Conservation (phyloP, 768 basidiomycete species). For the Naganishia kalamii region DNA sequence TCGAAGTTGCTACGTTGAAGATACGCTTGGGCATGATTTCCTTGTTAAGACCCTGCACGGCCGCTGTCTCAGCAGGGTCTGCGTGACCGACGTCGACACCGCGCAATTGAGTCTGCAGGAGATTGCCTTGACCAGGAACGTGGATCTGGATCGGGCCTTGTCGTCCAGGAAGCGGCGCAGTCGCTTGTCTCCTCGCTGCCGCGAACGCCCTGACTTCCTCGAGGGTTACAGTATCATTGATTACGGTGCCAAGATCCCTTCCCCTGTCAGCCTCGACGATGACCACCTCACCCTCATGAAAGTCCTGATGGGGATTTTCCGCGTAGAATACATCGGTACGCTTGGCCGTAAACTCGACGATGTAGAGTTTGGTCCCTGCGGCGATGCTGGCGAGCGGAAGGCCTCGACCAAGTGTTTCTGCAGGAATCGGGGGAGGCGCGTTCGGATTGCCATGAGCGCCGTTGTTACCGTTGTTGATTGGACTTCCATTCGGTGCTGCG, state of each 20-base stretch:
- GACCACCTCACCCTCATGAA: constrained; percentile 82
- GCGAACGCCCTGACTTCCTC: constrained; percentile 69
- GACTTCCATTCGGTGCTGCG: no score
- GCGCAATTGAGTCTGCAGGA: constrained; percentile 2
- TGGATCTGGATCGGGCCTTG: not conserved
- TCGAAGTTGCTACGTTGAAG: constrained; percentile 73
- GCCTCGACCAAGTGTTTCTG: constrained; percentile 70
- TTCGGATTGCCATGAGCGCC: not conserved
- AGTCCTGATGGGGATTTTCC: constrained; percentile 59
- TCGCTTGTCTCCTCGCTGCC: constrained; percentile 18
- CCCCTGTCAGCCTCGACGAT: constrained; percentile 96
- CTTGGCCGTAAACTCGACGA: constrained; percentile 96
- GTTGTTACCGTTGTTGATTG: no score
- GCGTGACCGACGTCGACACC: constrained; percentile 4
- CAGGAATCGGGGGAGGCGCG: constrained; percentile 16
- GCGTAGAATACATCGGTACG: constrained; percentile 91
- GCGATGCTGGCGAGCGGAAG: constrained; percentile 79
- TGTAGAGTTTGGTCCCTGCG: constrained; percentile 79
- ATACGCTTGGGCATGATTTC: constrained; percentile 97
- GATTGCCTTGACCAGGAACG: not conserved
- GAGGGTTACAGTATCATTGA: constrained; percentile 82
- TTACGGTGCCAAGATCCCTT: constrained; percentile 75
- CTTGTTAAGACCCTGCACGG: constrained; percentile 57
- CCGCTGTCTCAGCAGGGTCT: not conserved
- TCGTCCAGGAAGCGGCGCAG: not conserved